phyloP scores from a whole-genome alignment of 768 basidiomycete species.

The Suillus occidentalis region DNA sequence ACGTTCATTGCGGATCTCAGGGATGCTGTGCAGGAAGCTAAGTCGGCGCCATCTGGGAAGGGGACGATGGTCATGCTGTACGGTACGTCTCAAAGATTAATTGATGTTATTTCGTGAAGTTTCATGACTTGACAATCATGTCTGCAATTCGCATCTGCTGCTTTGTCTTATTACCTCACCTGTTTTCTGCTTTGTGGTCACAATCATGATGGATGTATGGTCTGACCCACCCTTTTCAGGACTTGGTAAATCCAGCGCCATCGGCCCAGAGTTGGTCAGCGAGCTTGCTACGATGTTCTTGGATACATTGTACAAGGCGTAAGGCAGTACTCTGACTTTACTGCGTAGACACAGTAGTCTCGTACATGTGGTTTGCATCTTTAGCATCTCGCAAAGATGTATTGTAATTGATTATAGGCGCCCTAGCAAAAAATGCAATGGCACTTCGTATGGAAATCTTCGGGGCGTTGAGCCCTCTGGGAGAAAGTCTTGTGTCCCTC shows the following conservation, averaged over 20 bases:
- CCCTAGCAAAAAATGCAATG: not conserved
- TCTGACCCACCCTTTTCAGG: conserved; percentile 41
- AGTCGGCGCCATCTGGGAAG: conserved; percentile 56
- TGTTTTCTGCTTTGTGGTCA: not conserved
- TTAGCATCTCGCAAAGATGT: not conserved
- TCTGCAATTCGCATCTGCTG: conserved; percentile 3
- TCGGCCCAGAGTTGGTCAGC: conserved; percentile 79
- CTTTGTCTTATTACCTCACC: not conserved
- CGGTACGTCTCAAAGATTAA: conserved; percentile 47
- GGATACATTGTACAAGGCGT: conserved; percentile 82
- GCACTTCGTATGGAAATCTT: not conserved
- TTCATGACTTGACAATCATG: not conserved
- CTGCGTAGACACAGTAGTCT: not conserved
- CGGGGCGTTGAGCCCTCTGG: not conserved
- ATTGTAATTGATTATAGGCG: not conserved
- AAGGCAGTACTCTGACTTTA: conserved; percentile 12
- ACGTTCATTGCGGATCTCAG: conserved; percentile 84
- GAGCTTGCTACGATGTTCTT: conserved; percentile 78
- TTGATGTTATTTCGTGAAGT: conserved; percentile 7
- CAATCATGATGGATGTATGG: not conserved
- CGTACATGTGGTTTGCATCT: not conserved
- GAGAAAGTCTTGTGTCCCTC: not conserved
- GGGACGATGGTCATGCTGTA: conserved; percentile 93
- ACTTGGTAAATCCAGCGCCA: conserved; percentile 77
- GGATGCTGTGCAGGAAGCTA: conserved; percentile 72